phyloP scores from a whole-genome alignment of 1,284 basidiomycete species.

The Gymnopus androsaceus region DNA sequence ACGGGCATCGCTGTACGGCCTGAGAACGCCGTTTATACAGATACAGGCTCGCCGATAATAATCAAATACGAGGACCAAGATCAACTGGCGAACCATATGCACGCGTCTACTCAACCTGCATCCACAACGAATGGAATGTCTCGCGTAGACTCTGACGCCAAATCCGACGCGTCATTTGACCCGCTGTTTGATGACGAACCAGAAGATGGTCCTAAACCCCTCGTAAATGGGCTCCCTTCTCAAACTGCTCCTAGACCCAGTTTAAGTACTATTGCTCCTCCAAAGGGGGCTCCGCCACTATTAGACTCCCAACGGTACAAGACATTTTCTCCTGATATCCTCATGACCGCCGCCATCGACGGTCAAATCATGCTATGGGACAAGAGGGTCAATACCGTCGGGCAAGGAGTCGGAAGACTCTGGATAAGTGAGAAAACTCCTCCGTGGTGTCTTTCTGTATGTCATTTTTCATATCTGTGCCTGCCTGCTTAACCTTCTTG shows the following conservation, averaged over 20 bases:
- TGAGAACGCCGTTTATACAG: constrained; percentile 41
- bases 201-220: constrained; percentile 47
- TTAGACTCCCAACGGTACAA: constrained; percentile 63
- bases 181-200: constrained; percentile 80
- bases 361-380: constrained; percentile 95
- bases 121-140: constrained; percentile 17
- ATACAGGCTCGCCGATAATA: constrained; percentile 31
- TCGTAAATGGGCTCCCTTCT: background rate
- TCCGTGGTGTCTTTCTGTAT: constrained; percentile 92
- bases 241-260: constrained; percentile 27
- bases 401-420: constrained; percentile 78
- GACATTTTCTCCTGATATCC: constrained; percentile 77
- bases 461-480: constrained; percentile 27
- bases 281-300: constrained; percentile 73
- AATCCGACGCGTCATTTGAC: constrained; percentile 77
- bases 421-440: constrained; percentile 89
- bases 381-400: constrained; percentile 65
- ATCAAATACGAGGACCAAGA: constrained; percentile 18
- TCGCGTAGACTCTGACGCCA: constrained; percentile 54
- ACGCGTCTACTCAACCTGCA: too few relatives aligned
- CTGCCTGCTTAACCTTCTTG: constrained; percentile 12
- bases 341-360: constrained; percentile 90
- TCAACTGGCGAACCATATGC: background rate
- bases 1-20: constrained; percentile 83
- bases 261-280: constrained; percentile 44